phyloP scores from a whole-genome alignment of 2,329 filamentous ascomycete species.

The Trichoderma sp. region DNA sequence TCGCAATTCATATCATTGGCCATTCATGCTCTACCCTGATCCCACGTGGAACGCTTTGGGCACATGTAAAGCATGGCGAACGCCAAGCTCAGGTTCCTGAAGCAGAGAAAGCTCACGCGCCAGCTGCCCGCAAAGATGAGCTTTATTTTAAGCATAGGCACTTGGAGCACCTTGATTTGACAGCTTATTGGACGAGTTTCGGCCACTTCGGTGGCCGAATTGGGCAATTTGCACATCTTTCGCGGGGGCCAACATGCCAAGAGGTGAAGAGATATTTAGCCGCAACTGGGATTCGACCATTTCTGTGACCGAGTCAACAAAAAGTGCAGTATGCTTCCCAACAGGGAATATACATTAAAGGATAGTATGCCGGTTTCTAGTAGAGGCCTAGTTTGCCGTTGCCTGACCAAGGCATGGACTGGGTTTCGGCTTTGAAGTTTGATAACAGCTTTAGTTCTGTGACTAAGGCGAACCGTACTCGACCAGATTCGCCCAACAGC shows the following conservation, averaged over 20 bases:
- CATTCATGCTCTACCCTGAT: background rate
- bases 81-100: background rate
- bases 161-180: background rate
- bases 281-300: background rate
- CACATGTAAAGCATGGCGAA: background rate
- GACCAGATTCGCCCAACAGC: no score
- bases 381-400: background rate
- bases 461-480: no score
- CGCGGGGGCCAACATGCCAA: background rate
- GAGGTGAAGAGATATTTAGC: background rate
- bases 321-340: rapidly evolving
- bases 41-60: background rate
- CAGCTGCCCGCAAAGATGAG: background rate
- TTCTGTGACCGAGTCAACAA: background rate
- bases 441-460: no score
- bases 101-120: background rate
- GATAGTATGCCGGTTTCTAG: background rate
- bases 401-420: no score
- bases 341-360: background rate
- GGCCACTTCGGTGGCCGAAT: background rate
- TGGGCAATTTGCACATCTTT: background rate
- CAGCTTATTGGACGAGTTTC: background rate
- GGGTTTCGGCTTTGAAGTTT: no score
- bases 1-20: background rate
- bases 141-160: conserved; percentile 5